Percentiles rank a stretch among this genome's conserved stretches.
Evolutionary conservation across 495 filamentous ascomycete genomes (phyloP).

Genomic region (Lichenothelia convexa): DNA sequence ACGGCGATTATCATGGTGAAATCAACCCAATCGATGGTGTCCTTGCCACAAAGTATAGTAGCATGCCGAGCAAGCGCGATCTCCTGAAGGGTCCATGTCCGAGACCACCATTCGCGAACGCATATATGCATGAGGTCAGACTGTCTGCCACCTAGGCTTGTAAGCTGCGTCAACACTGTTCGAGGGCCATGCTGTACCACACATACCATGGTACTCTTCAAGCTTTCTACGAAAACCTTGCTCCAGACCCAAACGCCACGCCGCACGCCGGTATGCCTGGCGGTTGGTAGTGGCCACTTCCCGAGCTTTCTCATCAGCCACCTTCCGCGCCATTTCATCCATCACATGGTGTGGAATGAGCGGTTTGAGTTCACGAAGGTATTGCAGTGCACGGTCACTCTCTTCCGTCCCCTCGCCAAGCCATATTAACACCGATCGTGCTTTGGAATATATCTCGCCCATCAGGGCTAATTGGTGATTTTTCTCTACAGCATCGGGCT

Average conservation of each 20-base stretch:
- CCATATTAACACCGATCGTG: slow-evolving; percentile 5
- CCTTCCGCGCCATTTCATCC: too few relatives aligned
- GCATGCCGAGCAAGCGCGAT: background rate
- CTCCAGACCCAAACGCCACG: background rate
- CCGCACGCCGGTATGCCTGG: background rate
- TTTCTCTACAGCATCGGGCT: slow-evolving; percentile 10
- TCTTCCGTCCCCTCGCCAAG: slow-evolving; percentile 3
- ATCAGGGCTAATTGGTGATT: slow-evolving; percentile 12
- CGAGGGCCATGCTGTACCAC: background rate
- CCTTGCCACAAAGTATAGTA: background rate
- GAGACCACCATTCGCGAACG: background rate
- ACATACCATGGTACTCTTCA: background rate
- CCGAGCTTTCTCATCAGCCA: background rate
- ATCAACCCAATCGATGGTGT: background rate
- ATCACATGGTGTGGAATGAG: background rate
- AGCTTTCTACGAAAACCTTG: background rate
- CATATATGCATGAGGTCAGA: background rate
- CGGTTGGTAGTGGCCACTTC: background rate
- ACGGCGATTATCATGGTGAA: background rate
- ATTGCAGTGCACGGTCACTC: background rate
- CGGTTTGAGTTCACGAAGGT: background rate
- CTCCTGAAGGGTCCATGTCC: background rate
- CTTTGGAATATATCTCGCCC: slow-evolving; percentile 11
- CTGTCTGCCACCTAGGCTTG: background rate
- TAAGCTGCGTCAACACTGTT: background rate